Conservation (phyloP, 208 protist genomes). For the Trypanosoma scelopori region DNA sequence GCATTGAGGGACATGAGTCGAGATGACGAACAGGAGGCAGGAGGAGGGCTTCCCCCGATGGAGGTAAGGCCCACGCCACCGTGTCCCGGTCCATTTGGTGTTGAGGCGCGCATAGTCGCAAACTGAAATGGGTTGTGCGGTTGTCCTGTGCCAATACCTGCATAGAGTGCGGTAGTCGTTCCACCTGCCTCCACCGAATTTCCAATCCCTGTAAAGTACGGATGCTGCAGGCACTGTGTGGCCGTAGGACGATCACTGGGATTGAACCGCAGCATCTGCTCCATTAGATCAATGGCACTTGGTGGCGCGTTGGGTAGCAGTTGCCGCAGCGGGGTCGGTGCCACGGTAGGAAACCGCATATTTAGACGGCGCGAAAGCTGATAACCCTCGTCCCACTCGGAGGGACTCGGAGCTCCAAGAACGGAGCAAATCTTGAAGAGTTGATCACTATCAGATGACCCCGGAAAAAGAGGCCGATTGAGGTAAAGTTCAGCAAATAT, state of each 20-base stretch:
- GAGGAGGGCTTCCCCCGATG: slow-evolving; percentile 50
- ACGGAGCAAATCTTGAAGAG: slow-evolving; percentile 97
- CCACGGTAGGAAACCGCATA: slow-evolving; percentile 94
- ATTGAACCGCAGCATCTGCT: slow-evolving; percentile 94
- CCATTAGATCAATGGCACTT: slow-evolving; percentile 96
- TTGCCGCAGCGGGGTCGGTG: slow-evolving; percentile 81
- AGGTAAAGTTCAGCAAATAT: slow-evolving; percentile 96
- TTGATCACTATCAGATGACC: slow-evolving; percentile 93
- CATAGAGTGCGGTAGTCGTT: slow-evolving; percentile 70
- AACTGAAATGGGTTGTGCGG: slow-evolving; percentile 89
- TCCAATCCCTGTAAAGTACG: slow-evolving; percentile 91
- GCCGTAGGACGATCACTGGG: slow-evolving; percentile 94
- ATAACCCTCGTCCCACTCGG: slow-evolving; percentile 93
- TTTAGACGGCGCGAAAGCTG: slow-evolving; percentile 90
- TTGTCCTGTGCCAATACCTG: slow-evolving; percentile 81
- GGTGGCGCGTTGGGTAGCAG: slow-evolving; percentile 89
- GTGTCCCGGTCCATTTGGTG: slow-evolving; percentile 15
- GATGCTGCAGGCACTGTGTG: slow-evolving; percentile 92
- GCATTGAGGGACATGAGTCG: slow-evolving; percentile 6
- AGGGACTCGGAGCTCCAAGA: slow-evolving; percentile 79
- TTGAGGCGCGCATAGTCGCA: slow-evolving; percentile 32
- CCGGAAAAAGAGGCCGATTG: slow-evolving; percentile 95
- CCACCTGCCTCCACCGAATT: slow-evolving; percentile 22
- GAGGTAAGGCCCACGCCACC: slow-evolving; percentile 26
- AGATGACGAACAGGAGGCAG: slow-evolving; percentile 9